Evolutionary conservation across 176 grass and related monocot species (phyloP).

Genomic region (Musa acuminata): DNA sequence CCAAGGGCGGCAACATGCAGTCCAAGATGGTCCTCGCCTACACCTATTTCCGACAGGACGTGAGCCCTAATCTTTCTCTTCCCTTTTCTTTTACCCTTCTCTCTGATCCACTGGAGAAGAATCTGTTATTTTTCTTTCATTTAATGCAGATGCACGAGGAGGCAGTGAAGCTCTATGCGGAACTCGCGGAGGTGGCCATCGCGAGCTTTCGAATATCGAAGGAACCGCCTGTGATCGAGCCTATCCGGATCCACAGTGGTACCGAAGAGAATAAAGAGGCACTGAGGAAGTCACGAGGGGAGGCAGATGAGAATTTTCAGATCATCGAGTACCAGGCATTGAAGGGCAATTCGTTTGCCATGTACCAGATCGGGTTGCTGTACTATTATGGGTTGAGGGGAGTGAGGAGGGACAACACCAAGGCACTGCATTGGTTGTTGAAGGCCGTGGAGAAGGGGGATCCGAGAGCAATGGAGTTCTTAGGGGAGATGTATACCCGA

Average conservation of each 20-base stretch:
- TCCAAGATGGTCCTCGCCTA: conserved; percentile 91
- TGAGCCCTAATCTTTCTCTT: conserved; percentile 21
- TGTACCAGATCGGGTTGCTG: conserved; percentile 83
- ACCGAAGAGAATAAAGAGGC: conserved; percentile 93
- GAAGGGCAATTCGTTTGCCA: conserved; percentile 59
- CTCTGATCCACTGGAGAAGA: conserved; percentile 6
- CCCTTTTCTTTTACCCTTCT: neutral
- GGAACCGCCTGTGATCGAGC: conserved; percentile 67
- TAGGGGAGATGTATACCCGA: conserved; percentile 92
- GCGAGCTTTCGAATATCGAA: conserved; percentile 76
- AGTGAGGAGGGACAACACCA: conserved; percentile 63
- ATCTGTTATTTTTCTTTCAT: conserved; percentile 6
- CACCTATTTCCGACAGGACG: conserved; percentile 69
- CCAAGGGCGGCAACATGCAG: conserved; percentile 63
- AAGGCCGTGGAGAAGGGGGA: conserved; percentile 90
- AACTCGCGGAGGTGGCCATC: conserved; percentile 75
- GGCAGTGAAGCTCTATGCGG: conserved; percentile 65
- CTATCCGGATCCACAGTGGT: conserved; percentile 77
- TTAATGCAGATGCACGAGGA: conserved; percentile 70
- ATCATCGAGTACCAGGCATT: conserved; percentile 92
- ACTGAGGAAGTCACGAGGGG: conserved; percentile 77
- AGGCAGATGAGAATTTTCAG: conserved; percentile 94
- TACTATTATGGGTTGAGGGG: conserved; percentile 97
- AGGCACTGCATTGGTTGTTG: conserved; percentile 74
- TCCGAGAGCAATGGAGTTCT: conserved; percentile 54